Evolutionary conservation across 805 yeast species (phyloP).

Genomic region (Debaryomyces hansenii): DNA sequence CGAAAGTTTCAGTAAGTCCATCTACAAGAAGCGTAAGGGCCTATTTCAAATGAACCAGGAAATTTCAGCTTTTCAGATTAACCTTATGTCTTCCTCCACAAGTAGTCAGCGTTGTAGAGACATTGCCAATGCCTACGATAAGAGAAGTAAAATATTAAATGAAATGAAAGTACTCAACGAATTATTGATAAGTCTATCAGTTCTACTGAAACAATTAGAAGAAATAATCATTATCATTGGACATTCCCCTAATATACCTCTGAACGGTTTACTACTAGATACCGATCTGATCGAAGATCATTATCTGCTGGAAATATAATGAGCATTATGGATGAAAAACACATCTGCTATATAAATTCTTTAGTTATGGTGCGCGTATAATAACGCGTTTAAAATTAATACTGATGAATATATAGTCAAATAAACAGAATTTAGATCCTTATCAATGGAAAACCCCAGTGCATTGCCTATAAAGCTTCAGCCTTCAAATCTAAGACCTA

Average conservation of each 20-base stretch:
- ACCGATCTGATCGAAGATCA: not conserved
- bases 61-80: conserved; percentile 4
- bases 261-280: not conserved
- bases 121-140: conserved; percentile 8
- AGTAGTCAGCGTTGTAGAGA: not conserved
- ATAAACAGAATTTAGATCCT: not conserved
- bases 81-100: not conserved
- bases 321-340: not conserved
- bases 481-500: conserved; percentile 82
- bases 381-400: not conserved
- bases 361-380: not conserved
- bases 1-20: conserved; percentile 7
- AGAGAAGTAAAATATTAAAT: conserved; percentile 11
- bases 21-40: conserved; percentile 10
- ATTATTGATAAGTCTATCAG: conserved; percentile 10
- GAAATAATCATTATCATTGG: conserved; percentile 3
- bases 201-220: conserved; percentile 4
- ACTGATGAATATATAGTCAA: not conserved
- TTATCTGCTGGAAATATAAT: not conserved
- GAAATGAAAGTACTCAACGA: conserved; percentile 13
- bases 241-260: not conserved
- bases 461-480: conserved; percentile 71
- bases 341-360: not conserved
- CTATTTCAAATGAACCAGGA: conserved; percentile 10
- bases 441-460: conserved; percentile 13